Base-by-base conservation (phyloP, 2,329 filamentous ascomycete species). In the Fusarium heterosporum region DNA sequence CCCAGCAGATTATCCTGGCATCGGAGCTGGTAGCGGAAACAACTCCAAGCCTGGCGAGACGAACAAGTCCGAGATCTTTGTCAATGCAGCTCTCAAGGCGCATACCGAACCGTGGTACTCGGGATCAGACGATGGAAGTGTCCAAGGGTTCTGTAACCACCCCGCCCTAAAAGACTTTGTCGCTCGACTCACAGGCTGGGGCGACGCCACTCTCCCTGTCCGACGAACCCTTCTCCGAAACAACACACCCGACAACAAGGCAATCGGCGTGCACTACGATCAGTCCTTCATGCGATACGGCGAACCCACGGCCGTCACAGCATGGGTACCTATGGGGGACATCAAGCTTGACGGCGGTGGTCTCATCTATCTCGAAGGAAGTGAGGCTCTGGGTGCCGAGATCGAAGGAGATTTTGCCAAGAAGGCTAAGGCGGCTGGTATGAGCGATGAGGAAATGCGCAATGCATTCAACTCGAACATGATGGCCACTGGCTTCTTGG, bases 181-280 rank as follows among this genome's bases (percentile, higher is more conserved):
- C 17, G 79, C 82, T 0, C 74, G 74, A 6, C 79, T 89, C 43
- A 85, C 82, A 0, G 84, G 82, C 1, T 89, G 87, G 86, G 82
- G 79, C 0, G 78, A 82, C 1, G 71, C 81, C 40, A 84, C 83
- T 0, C 71, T 85, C 5, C 25, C 45, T 0, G 53, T 76, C 5
- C 42, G 79, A 9, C 76, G 86, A 30, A 85, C 84, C 2, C 71
- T 88, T 11, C 73, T 88, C 47, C 77, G 86, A 32, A 87, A 87
- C 66, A 87, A 87, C 66, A 84, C 83, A 0, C 86, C 86, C 0
- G 81, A 81, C 0, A 86, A 84, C 52, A 84, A 84, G 67, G 84
- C 85, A 0, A 88, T 87, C 56, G 85, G 86, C 1, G 85, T 88
- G 4, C 86, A 88, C 62, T 88, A 88, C 68, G 86, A 88, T 66